Base-by-base conservation (phyloP, 345 rosid species). In the Syzygium grande region DNA sequence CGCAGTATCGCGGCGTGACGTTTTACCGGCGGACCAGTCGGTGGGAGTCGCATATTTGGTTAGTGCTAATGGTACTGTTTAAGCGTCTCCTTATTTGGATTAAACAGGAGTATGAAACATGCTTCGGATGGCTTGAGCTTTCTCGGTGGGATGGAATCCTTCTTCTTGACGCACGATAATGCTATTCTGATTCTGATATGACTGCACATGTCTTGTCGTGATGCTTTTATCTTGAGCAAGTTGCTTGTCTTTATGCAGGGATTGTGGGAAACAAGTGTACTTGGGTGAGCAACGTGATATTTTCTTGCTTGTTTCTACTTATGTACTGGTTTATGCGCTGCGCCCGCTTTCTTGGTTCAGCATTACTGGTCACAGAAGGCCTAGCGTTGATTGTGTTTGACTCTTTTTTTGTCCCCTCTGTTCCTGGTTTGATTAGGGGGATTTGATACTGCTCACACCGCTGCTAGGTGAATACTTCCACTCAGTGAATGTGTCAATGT, bases 1-100 rank as follows among this genome's bases (percentile, higher is more conserved):
- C 96, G n/a, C 97, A 94, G 91, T 95, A 94, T 85, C 93, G 97
- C 16, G 98, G 98, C 41, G 95, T 95, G 88, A 95, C 98, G 55
- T 95, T 93, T 88, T 95, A 95, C 87, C 92, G 97, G 43, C 87
- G 97, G 89, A 95, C 98, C 55, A 95, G 98, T 4, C 87, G 98
- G 86, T 96, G 98, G 98, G 98, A 96, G 86, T 96, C 98, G 2
- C 98, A 96, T 88, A 96, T 96, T 65, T 96, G 97, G 98, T 96
- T 68, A 46, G 92, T 87, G 38, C 1, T 51, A 5, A 21, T 68
- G 21, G 43, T 12, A 8, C 84, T 51, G 38, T 59, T 27, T 52
- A 49, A 49, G 13, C 27, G 51, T n/a, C 6, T 83, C 68, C 29
- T 23, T 6, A 16, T 43, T 13, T 4, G 73, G 56, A 53, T 54